Evolutionary conservation across 495 filamentous ascomycete genomes (phyloP).

Genomic region (Neurospora tetraspora): DNA sequence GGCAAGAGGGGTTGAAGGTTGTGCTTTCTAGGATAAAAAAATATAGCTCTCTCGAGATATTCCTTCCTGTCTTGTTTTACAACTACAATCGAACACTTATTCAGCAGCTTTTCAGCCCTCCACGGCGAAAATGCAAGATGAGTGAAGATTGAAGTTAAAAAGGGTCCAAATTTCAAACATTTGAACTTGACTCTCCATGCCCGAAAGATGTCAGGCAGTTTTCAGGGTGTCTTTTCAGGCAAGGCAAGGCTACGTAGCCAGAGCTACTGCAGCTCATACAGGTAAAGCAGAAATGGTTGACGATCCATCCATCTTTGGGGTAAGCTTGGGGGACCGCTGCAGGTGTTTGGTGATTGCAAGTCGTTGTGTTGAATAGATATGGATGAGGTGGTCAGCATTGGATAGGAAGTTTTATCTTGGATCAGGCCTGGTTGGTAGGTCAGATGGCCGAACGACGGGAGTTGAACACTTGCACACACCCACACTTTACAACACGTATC

Average conservation of each 20-base stretch:
- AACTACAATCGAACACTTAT: too few relatives aligned
- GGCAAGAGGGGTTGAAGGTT: too few relatives aligned
- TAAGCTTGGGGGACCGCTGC: background rate
- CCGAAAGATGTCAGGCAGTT: background rate
- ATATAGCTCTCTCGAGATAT: too few relatives aligned
- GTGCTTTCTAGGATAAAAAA: too few relatives aligned
- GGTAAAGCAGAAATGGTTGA: background rate
- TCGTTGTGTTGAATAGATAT: too few relatives aligned
- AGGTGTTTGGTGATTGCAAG: too few relatives aligned
- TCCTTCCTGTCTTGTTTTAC: too few relatives aligned
- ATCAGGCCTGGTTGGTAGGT: background rate
- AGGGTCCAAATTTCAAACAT: background rate
- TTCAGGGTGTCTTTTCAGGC: background rate
- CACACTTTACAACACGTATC: background rate
- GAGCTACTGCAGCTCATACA: background rate
- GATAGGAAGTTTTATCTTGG: background rate
- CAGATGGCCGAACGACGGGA: background rate
- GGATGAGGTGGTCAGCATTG: background rate
- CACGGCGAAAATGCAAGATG: too few relatives aligned
- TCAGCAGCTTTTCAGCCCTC: too few relatives aligned
- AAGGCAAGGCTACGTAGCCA: background rate
- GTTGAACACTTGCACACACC: background rate
- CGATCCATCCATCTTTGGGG: background rate
- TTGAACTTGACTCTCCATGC: background rate
- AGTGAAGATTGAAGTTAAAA: background rate